These are phyloP conservation scores for Jaapia argillacea DNA, from an alignment of 768 basidiomycete species.

Conservation along the genomic window DNA sequence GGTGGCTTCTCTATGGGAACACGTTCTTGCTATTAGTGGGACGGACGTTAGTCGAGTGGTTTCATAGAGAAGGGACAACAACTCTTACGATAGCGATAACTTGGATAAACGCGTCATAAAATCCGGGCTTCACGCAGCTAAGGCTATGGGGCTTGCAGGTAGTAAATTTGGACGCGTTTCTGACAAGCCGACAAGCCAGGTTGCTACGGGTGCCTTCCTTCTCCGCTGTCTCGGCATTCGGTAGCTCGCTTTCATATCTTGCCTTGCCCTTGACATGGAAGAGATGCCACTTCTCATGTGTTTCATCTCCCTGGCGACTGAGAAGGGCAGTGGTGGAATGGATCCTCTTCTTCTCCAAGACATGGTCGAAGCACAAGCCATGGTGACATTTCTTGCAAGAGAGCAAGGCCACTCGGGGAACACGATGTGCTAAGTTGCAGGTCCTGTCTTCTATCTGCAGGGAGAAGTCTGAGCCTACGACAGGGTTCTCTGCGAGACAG, in stretches of 20 bases:
- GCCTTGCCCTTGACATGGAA: slow-evolving; percentile 15
- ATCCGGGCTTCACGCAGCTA: slow-evolving; percentile 35
- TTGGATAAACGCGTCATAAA: slow-evolving; percentile 38
- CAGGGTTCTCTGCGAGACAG: neutral
- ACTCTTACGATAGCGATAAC: no score
- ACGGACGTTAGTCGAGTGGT: no score
- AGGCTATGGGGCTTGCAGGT: slow-evolving; percentile 37
- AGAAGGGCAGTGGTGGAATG: slow-evolving; percentile 28
- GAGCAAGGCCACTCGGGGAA: slow-evolving; percentile 10
- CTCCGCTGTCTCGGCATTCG: slow-evolving; percentile 21
- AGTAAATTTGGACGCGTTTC: slow-evolving; percentile 37
- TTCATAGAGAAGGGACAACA: no score
- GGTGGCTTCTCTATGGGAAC: no score
- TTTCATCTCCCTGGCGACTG: slow-evolving; percentile 6
- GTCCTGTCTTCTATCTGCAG: neutral
- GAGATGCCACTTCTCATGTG: slow-evolving; percentile 22
- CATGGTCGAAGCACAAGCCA: slow-evolving; percentile 25
- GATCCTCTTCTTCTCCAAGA: slow-evolving; percentile 22
- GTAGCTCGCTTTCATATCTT: slow-evolving; percentile 9
- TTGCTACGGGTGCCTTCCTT: slow-evolving; percentile 24
- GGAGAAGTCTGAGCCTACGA: no score
- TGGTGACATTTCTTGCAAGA: slow-evolving; percentile 27
- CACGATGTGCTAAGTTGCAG: slow-evolving; percentile 4
- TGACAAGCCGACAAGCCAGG: slow-evolving; percentile 25
- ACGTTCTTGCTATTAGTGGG: no score